phyloP scores from a whole-genome alignment of 192 early-diverging fungal genomes.

The Diversispora epigaea region DNA sequence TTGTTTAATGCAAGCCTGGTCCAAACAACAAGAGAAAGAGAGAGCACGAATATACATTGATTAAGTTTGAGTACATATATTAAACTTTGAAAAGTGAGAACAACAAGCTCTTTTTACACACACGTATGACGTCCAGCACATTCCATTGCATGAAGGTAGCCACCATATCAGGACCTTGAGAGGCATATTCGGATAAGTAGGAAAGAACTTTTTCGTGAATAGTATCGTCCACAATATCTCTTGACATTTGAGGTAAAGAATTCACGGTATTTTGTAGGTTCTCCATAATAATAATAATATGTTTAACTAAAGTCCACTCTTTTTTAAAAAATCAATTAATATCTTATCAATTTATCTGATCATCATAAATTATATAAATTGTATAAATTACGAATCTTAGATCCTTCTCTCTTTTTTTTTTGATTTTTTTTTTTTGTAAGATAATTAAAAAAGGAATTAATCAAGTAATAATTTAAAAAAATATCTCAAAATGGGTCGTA shows the following conservation, averaged over 20 bases:
- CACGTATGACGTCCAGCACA: constrained; percentile 43
- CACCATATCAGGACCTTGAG: constrained; percentile 36
- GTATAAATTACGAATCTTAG: too few species aligned
- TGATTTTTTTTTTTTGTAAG: not conserved
- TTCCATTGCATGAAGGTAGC: constrained; percentile 43
- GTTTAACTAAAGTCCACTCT: too few species aligned
- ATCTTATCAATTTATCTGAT: too few species aligned
- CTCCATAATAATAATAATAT: constrained; percentile 26
- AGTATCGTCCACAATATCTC: constrained; percentile 72
- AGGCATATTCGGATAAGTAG: constrained; percentile 51
- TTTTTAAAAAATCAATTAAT: too few species aligned
- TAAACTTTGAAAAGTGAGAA: not conserved
- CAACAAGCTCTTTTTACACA: not conserved
- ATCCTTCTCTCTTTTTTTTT: not conserved
- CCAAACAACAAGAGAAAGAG: not conserved
- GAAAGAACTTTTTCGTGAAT: constrained; percentile 76
- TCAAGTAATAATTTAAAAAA: constrained; percentile 7
- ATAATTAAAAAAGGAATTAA: not conserved
- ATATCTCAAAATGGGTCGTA: constrained; percentile 79
- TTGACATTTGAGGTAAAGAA: constrained; percentile 65
- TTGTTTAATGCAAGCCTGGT: not conserved
- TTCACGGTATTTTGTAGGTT: constrained; percentile 49
- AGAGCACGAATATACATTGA: not conserved
- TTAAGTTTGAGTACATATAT: not conserved
- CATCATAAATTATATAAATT: too few species aligned